Base-by-base conservation (phyloP, 495 filamentous ascomycete genomes). In the Aspergillus nidulans region DNA sequence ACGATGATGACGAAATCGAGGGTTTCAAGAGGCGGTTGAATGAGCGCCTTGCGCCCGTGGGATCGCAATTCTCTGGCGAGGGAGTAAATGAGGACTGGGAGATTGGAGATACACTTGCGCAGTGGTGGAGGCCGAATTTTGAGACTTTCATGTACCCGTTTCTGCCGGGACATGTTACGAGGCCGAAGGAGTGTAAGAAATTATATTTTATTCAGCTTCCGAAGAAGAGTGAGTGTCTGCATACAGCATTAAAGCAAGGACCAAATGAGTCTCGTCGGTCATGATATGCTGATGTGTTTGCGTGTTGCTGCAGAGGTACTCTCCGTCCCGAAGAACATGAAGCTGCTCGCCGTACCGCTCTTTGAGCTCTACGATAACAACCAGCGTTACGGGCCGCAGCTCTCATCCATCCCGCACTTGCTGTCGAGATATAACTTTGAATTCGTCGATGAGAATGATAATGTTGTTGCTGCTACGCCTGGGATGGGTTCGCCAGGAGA, bases 81-180 rank as follows among this genome's bases (percentile, higher is more conserved):
- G 89, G 90, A 56, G 89, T 89, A 6, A 90, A 87, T 54, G 83
- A 87, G 54, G 90, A 95, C 59, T 98, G 94, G 94, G 80, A 95
- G 65, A 86, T 98, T 67, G 89, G 87, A 53, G 92, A 97, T 62
- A 95, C 91, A 3, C 80, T 98, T 43, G 92, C 94, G 34, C 91
- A 96, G 74, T 98, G 95, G 94, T 98, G 91, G 91, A 79, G 94
- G 24, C 94, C 94, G 39, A 97, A 96, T 74, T 96, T 97, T 65
- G 94, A 98, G 77, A 98, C 94, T 1, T 97, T 97, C 77, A 97
- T 97, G 94, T 98, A 98, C 69, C 94, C 94, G 0, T 98, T 95
- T 72, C 84, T 96, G 41, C 94, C 94, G 6, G 88, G 91, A 16
- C 94, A 98, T 70, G 88, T 96, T 53, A 96, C 94, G 8, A 81